Percentiles rank a stretch among this genome's conserved stretches.
These are phyloP conservation scores for Gossypium bickii DNA, from an alignment of 345 rosid genomes.

Conservation along the genomic window DNA sequence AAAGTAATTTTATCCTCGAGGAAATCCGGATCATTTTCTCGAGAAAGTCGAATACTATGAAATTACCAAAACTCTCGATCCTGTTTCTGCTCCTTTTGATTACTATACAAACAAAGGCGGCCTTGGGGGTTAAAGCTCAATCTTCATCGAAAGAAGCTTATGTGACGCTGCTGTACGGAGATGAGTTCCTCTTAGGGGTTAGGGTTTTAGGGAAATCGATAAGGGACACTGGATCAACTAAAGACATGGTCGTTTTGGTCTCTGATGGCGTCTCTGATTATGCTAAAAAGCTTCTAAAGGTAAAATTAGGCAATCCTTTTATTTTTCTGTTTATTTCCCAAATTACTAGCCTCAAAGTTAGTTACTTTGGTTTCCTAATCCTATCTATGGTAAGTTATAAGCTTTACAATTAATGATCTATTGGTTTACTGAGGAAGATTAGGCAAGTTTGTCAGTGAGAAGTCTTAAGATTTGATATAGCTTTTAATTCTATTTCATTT, in stretches of 20 bases:
- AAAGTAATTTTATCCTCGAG: neutral
- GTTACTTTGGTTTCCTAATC: neutral
- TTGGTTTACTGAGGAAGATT: neutral
- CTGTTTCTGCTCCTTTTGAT: slow-evolving; percentile 29
- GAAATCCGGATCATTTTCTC: slow-evolving; percentile 17
- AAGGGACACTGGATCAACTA: slow-evolving; percentile 67
- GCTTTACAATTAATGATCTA: neutral
- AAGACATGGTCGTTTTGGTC: slow-evolving; percentile 84
- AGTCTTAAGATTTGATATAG: neutral
- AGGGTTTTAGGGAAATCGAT: slow-evolving; percentile 92
- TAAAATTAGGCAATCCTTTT: neutral
- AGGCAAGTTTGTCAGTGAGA: neutral
- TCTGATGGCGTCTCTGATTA: slow-evolving; percentile 88
- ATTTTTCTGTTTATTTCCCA: neutral
- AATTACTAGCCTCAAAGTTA: neutral
- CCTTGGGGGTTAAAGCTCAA: slow-evolving; percentile 29
- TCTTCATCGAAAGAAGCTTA: slow-evolving; percentile 55
- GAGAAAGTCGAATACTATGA: slow-evolving; percentile 33
- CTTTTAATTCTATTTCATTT: neutral
- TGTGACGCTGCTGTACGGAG: slow-evolving; percentile 84
- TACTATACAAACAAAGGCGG: slow-evolving; percentile 27
- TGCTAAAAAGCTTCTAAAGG: slow-evolving; percentile 65
- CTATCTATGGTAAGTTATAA: neutral
- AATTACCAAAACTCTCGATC: slow-evolving; percentile 28
- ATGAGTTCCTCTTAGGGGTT: slow-evolving; percentile 89